These are phyloP conservation scores for Cordyceps sp. DNA, from an alignment of 2,329 filamentous ascomycete genomes.

Conservation along the genomic window DNA sequence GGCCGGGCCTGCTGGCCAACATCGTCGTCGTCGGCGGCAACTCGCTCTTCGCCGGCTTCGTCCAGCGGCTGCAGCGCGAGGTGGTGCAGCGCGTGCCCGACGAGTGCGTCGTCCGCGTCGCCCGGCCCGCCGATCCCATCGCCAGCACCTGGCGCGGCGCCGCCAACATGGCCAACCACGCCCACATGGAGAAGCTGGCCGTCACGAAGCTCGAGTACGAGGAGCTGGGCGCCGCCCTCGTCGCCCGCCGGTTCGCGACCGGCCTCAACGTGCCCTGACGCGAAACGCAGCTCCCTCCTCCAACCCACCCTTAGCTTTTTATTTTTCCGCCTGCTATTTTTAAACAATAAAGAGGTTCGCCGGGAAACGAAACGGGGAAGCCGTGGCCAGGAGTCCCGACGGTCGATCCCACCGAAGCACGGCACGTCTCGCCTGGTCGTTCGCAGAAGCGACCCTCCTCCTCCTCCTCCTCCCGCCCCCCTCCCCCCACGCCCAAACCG, in stretches of 20 bases:
- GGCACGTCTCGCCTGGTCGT: too few species aligned
- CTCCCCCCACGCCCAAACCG: too few species aligned
- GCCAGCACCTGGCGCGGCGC: conserved; percentile 75
- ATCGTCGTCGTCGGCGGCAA: conserved; percentile 82
- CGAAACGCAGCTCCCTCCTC: too few species aligned
- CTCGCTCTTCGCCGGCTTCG: conserved; percentile 62
- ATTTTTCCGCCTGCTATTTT: too few species aligned
- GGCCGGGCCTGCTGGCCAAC: conserved; percentile 72
- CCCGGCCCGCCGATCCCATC: conserved; percentile 54
- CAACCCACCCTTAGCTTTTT: too few species aligned
- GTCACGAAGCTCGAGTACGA: conserved; percentile 88
- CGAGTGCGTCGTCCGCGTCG: conserved; percentile 63
- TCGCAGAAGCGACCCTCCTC: too few species aligned
- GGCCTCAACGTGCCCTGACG: conserved; percentile 4
- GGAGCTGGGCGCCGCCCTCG: conserved; percentile 64
- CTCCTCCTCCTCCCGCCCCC: too few species aligned
- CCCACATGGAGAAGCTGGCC: conserved; percentile 46
- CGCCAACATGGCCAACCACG: conserved; percentile 57
- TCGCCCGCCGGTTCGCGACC: conserved; percentile 50
- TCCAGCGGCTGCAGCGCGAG: conserved; percentile 62
- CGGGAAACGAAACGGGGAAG: too few species aligned
- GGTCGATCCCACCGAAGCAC: too few species aligned
- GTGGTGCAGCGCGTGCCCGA: conserved; percentile 55
- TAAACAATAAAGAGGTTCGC: too few species aligned
- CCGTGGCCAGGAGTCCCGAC: too few species aligned